Base-by-base conservation (phyloP, 163 green algal species). In the Chlorella variabilis region DNA sequence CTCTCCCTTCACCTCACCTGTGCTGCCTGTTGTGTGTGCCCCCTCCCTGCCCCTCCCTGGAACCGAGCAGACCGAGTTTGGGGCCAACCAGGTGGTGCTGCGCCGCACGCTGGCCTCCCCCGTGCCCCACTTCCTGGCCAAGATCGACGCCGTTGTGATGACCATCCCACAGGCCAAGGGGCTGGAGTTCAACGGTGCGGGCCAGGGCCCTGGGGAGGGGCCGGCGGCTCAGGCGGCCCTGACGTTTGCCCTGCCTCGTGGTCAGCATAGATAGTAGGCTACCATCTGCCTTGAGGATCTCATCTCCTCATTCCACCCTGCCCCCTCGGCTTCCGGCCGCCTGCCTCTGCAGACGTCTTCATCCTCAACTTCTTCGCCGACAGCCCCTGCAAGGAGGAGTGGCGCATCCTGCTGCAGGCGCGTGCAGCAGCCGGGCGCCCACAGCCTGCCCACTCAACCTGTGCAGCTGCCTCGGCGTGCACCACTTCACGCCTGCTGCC, bases 61-160 rank as follows among this genome's bases (percentile, higher is more conserved):
- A 11, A 15, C 45, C 11, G 45, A 23, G 45, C 71, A 78, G 71
- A 78, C 93, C 15, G 92, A 96, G 77, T 96, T 96, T 89, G 92
- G 92, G 20, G 90, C 92, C 25, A 89, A 94, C 75, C 93, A 94
- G 71, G 90, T 92, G 29, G 92, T 96, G 61, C 87, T 96, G 71
- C 88, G 94, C 18, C 89, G 91, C 41, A 49, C 71, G 21, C 71
- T 78, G 34, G 23, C 51, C 51, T 38, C 18, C 51, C 18, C 34
- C 0, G 71, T 78, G 51, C 71, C 71, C 9, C 71, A 29, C 51
- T 78, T 78, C 71, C 51, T 78, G 51, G 36, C 36, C 54, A 69
- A 79, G 54, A 41, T 79, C 2, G 71, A 79, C 27, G 71, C 71
- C 11, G 36, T 79, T 11, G 41, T 79, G 36, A 79, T 94, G 85